Evolutionary conservation across 805 yeast genomes (phyloP), one percentile per base, ranked within the genome.

Genomic region (Starmerella stellata): DNA sequence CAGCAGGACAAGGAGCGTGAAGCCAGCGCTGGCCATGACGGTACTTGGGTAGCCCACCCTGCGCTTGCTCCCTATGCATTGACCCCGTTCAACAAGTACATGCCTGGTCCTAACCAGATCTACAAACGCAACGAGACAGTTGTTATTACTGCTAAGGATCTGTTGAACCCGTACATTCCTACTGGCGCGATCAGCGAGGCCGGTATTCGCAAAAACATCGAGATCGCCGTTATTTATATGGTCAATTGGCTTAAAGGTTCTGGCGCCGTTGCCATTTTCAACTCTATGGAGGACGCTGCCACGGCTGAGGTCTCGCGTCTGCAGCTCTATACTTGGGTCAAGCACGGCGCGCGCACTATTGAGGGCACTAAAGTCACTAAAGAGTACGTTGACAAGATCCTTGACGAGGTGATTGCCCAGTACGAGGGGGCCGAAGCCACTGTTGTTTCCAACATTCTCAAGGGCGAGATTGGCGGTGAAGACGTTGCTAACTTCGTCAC

Each of bases 41-140:
- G 80, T 25, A 73, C 79, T 51, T 74, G 81, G 81, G 77, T 74
- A 48, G 81, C 81, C 34, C 81, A 74, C 58, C 81, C 81, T 16
- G 77, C 74, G 25, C 66, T 74, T 53, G 81, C 75, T 21, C 65
- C 67, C 19, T 69, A 73, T 49, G 79, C 75, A 24, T 63, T 70
- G 49, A 69, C 70, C 58, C 78, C 75, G 30, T 75, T 75, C 66
- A 73, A 75, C 61, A 71, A 74, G 63, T 68, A 71, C 61, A 75
- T 75, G 81, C 75, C 75, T 49, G 75, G 78, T 30, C 78, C 80
- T 41, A 74, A 74, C 63, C 81, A 74, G 59, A 70, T 74, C 60
- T 72, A 63, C 56, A 64, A 62, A 38, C 72, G 63, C 42, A 52
- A 62, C 35, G 66, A 61, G 38, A 70, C 67, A 50, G 64, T 59